A percentile compares a stretch with the other conserved stretches of the same genome.
These are phyloP conservation scores for Orbilia javanica DNA, from an alignment of 2,329 filamentous ascomycete species.

Conservation along the genomic window DNA sequence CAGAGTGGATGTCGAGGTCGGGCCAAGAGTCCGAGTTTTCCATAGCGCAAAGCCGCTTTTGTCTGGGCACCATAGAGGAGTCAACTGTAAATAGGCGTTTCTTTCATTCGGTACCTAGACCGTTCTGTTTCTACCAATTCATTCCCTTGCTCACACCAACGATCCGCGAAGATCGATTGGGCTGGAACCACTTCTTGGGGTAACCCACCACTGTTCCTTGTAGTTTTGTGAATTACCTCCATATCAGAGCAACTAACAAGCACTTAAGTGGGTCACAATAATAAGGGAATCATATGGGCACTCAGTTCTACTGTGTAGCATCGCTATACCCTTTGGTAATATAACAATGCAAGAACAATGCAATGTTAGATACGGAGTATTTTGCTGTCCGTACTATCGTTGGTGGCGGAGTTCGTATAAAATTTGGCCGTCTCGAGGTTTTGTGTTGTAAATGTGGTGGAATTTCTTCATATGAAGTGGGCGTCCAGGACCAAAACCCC, in stretches of 20 bases:
- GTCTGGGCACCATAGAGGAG: constrained; percentile 1
- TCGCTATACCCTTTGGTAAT: background rate
- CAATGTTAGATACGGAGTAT: background rate
- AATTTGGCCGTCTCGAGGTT: constrained; percentile 4
- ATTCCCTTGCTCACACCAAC: constrained; percentile 1
- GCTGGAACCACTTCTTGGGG: background rate
- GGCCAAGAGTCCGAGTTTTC: constrained; percentile 25
- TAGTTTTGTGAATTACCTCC: background rate
- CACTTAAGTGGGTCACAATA: background rate
- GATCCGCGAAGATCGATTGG: constrained; percentile 2
- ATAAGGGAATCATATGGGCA: background rate
- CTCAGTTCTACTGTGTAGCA: background rate
- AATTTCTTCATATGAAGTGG: constrained; percentile 32
- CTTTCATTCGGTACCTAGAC: constrained; percentile 17
- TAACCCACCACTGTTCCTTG: background rate
- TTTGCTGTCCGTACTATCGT: background rate
- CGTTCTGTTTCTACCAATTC: constrained; percentile 23
- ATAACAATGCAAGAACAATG: background rate
- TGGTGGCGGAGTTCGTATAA: constrained; percentile 30
- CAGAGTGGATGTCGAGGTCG: constrained; percentile 7
- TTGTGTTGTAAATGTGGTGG: constrained; percentile 50
- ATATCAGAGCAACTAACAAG: background rate
- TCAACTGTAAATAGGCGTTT: constrained; percentile 43
- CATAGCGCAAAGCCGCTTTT: constrained; percentile 23
- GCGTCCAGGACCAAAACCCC: constrained; percentile 20